Evolutionary conservation across 176 grass and related monocot genomes (phyloP).

Genomic region (Calamus simplicifolius): DNA sequence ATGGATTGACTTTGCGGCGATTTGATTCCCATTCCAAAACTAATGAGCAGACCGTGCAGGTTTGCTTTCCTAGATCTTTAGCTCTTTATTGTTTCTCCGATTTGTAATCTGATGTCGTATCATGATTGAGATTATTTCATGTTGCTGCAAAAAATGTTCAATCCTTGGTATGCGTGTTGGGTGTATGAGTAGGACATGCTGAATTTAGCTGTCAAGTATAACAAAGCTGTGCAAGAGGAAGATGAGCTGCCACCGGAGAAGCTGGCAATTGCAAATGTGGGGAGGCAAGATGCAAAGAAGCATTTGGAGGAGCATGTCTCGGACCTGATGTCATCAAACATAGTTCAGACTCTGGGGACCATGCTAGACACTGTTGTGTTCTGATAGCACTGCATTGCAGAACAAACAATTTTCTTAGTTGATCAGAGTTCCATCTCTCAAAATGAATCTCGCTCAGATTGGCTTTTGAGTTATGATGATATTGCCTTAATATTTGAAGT

Average conservation of each 20-base stretch:
- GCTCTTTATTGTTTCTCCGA: no score
- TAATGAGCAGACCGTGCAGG: constrained; percentile 92
- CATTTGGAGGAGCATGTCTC: constrained; percentile 98
- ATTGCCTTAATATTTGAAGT: no score
- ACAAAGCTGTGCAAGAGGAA: constrained; percentile 97
- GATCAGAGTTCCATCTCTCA: no score
- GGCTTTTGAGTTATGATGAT: no score
- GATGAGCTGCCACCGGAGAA: constrained; percentile 93
- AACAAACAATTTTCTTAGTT: no score
- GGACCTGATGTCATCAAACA: constrained; percentile 95
- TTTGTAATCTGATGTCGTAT: no score
- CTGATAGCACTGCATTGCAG: constrained; percentile 12
- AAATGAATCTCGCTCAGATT: no score
- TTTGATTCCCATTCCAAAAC: constrained; percentile 87
- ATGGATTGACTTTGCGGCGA: constrained; percentile 67
- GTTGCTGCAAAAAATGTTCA: no score
- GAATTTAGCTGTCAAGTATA: constrained; percentile 86
- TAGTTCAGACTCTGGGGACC: constrained; percentile 88
- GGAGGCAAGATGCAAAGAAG: constrained; percentile 92
- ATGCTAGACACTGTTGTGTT: constrained; percentile 96
- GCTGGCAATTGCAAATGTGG: constrained; percentile 93
- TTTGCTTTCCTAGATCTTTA: constrained; percentile 2
- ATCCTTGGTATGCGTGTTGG: background rate
- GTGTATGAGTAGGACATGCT: constrained; percentile 70
- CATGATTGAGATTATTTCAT: no score